These are phyloP conservation scores for Syncephalastrum sp. DNA, from an alignment of 371 early-diverging fungal genomes.

Conservation along the genomic window DNA sequence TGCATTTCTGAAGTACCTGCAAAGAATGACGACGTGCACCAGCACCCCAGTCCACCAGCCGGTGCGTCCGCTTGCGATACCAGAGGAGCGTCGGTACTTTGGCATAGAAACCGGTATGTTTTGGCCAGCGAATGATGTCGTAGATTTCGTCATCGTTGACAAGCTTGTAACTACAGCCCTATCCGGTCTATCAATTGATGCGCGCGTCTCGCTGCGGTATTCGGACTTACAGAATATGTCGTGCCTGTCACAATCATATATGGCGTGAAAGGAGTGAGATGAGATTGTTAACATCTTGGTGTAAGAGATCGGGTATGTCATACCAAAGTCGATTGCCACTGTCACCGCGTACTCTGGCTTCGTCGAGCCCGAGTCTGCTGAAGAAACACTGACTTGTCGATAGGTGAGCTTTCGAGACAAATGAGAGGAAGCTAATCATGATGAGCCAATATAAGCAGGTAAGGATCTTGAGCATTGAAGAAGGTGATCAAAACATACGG, in stretches of 20 bases:
- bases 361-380: no score
- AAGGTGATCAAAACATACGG: no score
- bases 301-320: no score
- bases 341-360: conserved; percentile 2
- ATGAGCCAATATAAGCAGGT: no score
- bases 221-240: conserved; percentile 1
- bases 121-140: conserved; percentile 30
- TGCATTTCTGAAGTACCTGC: conserved; percentile 22
- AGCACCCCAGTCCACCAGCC: conserved; percentile 46
- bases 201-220: background rate
- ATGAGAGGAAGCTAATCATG: no score
- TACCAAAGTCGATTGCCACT: conserved; percentile 5
- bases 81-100: conserved; percentile 27
- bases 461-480: no score
- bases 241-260: conserved; percentile 3
- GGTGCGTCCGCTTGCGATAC: conserved; percentile 15
- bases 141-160: conserved; percentile 17
- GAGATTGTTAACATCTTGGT: background rate
- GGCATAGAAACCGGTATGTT: conserved; percentile 24
- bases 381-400: no score
- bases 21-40: conserved; percentile 44
- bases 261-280: background rate
- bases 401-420: no score
- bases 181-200: background rate
- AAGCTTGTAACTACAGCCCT: conserved; percentile 29